Base-by-base conservation (phyloP, 2,329 filamentous ascomycete genomes). In the Fusarium subglutinans region DNA sequence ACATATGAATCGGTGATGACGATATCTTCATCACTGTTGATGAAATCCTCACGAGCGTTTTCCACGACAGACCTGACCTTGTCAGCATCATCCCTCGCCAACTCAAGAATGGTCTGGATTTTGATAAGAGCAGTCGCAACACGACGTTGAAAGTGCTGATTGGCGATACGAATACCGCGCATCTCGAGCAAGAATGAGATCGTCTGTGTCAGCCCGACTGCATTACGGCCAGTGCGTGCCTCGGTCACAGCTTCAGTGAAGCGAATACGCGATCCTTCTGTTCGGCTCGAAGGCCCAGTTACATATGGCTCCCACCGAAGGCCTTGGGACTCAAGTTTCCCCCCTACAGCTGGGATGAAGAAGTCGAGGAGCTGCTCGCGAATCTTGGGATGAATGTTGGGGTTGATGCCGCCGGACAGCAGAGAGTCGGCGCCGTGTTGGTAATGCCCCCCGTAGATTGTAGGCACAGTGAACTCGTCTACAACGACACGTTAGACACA, bases 111-210 rank as follows among this genome's bases (percentile, higher is more conserved):
- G 1, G 68, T 54, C 22, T 68, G 62, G 15, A 72, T 62, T 11
- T 72, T 63, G 18, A 67, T 50, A 0, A 71, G 62, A 17, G 62
- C 67, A 0, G 69, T 63, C 0, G 68, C 68, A 6, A 68, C 69
- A 8, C 68, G 56, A 2, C 68, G 68, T 13, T 72, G 69, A 1
- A 72, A 72, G 17, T 72, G 69, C 6, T 72, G 68, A 2, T 72
- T 41, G 0, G 38, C 69, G 1, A 72, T 30, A 8, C 69, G 63
- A 6, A 72, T 71, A 3, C 69, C 69, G 0, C 68, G 56, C 51
- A 72, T 57, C 5, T 72, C 69, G 0, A 71, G 57, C 0, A 72
- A 17, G 5, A 72, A 68, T 1, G 68, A 67, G 2, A 72, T 68
- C 0, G 69, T 68, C 2, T 68, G 65, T 3, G 63, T 68, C 5